Percentiles rank a stretch among this genome's conserved stretches.
These are phyloP conservation scores for Citrullus amarus DNA, from an alignment of 306 rosid species.

Conservation along the genomic window DNA sequence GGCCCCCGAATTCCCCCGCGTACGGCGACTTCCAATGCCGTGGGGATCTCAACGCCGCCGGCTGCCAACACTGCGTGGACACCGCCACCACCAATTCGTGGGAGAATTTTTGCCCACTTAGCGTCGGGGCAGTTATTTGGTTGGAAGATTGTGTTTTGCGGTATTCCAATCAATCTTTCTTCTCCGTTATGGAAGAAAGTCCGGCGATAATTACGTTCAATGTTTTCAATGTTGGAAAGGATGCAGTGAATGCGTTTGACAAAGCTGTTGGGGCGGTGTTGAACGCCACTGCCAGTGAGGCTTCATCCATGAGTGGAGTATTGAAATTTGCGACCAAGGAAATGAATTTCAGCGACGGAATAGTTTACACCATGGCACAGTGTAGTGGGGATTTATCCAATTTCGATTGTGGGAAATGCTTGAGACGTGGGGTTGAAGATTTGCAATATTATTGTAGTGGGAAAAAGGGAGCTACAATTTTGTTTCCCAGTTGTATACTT, in stretches of 20 bases:
- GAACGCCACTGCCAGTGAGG: background rate
- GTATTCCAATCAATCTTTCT: background rate
- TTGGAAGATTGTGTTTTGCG: background rate
- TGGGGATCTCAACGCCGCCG: background rate
- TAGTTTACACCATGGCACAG: background rate
- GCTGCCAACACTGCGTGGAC: background rate
- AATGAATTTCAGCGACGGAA: background rate
- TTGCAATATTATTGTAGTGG: background rate
- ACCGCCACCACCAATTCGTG: background rate
- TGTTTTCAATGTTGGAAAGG: background rate
- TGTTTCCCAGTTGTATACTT: background rate
- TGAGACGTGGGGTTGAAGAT: background rate
- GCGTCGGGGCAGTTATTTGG: background rate
- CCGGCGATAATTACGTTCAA: too few species aligned
- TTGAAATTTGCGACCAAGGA: background rate
- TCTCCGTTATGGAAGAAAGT: background rate
- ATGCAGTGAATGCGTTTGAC: background rate
- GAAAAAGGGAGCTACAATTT: background rate
- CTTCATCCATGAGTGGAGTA: background rate
- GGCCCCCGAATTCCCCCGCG: background rate
- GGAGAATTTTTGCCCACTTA: background rate
- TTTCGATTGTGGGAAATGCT: background rate
- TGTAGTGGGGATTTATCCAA: background rate
- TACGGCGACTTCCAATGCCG: constrained; percentile 1
- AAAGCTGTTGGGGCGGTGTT: background rate